These are phyloP conservation scores for Leishmania tropica DNA, from an alignment of 208 protist species.

Conservation along the genomic window DNA sequence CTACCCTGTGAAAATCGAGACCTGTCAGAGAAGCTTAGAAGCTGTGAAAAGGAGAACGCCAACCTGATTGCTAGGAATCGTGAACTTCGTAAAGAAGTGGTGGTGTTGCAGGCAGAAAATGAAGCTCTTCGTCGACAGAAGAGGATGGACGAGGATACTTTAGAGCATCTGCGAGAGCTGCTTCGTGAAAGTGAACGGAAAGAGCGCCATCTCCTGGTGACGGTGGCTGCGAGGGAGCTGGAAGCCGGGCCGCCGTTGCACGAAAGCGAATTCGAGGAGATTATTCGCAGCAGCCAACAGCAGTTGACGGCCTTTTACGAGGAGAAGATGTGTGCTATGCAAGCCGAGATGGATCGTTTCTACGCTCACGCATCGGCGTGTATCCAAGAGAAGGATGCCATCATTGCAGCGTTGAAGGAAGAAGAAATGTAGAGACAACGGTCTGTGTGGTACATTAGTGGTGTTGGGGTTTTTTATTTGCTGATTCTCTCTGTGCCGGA, in stretches of 20 bases:
- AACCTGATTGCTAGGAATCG: background rate
- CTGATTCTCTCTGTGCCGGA: background rate
- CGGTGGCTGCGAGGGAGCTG: background rate
- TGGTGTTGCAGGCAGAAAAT: conserved; percentile 24
- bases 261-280: conserved; percentile 18
- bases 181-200: conserved; percentile 3
- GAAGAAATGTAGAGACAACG: background rate
- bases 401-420: conserved; percentile 26
- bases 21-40: background rate
- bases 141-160: conserved; percentile 15
- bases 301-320: conserved; percentile 20
- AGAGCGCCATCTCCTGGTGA: conserved; percentile 12
- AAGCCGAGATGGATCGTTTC: conserved; percentile 20
- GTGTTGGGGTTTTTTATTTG: background rate
- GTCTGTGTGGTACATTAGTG: background rate
- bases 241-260: conserved; percentile 2
- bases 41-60: background rate
- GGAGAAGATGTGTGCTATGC: conserved; percentile 22
- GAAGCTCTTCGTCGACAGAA: conserved; percentile 17
- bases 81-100: conserved; percentile 11
- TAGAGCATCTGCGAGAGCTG: conserved; percentile 1
- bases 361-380: conserved; percentile 16
- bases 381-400: conserved; percentile 25
- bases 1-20: background rate
- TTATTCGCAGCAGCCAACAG: conserved; percentile 21